Conservation (phyloP, 768 basidiomycete genomes). For the Russula sp. region DNA sequence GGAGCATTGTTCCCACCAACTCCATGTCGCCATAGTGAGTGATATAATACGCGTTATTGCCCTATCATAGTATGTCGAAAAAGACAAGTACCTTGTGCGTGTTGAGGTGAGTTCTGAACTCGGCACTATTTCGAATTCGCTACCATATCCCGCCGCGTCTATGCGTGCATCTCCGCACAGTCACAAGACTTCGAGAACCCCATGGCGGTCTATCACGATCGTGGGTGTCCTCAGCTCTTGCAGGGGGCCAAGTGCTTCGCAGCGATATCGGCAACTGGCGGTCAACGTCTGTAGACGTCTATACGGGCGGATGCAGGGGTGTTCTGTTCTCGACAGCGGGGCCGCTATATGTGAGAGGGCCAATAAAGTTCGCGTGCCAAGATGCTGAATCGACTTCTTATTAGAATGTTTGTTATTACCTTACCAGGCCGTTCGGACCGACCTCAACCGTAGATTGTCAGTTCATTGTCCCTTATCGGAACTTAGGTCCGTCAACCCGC, state of each 20-base stretch:
- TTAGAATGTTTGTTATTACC: not conserved
- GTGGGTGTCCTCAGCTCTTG: constrained; percentile 67
- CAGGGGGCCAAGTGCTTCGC: constrained; percentile 50
- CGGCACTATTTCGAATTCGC: constrained; percentile 64
- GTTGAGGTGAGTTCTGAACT: constrained; percentile 81
- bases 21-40: too few species aligned
- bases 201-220: constrained; percentile 67
- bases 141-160: constrained; percentile 60
- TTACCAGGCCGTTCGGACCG: constrained; percentile 10
- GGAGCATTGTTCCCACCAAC: constrained; percentile 67
- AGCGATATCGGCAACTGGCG: constrained; percentile 51
- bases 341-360: constrained; percentile 24
- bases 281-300: constrained; percentile 48
- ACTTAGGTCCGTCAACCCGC: constrained; percentile 6
- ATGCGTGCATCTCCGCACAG: constrained; percentile 64
- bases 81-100: constrained; percentile 69
- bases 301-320: constrained; percentile 39
- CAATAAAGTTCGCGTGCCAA: not conserved
- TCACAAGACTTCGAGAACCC: constrained; percentile 65
- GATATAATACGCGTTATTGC: not conserved
- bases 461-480: not conserved
- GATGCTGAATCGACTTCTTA: constrained; percentile 1
- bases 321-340: constrained; percentile 45
- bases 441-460: not conserved
- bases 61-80: not conserved